Evolutionary conservation across 1,284 basidiomycete genomes (phyloP), one percentile per base, ranked within the genome.

Genomic region (Tilletiaria anomala): DNA sequence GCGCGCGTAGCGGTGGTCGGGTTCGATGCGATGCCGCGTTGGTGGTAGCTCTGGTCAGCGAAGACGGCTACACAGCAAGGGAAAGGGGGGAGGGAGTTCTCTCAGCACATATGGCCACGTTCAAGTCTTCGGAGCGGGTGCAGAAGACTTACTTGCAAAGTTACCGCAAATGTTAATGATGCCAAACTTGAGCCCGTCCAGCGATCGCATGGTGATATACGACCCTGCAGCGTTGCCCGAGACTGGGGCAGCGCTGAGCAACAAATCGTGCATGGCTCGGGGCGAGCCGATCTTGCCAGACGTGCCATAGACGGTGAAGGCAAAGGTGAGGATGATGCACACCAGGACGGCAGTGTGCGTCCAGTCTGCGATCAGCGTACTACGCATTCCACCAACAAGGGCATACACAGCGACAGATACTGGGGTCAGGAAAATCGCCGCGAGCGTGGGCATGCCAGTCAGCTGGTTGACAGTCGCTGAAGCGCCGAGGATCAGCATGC

Each of bases 1-100:
- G 83, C 87, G 65, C 83, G 83, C 37, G 87, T 83, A 19, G 80
- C 82, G n/a, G 76, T 80, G 1, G 76, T 77, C 0, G 85, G 86
- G 20, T 79, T 73, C 44, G 78, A 80, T 0, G 87, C 86, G 56
- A 91, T 87, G 2, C 84, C 85, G 23, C 85, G 76, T 65, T 89
- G 85, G 79, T 63, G 61, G 45, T 69, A 70, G 32, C 64, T 64
- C 58, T 74, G 72, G 47, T 83, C 81, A 56, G 77, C 75, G 65
- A 82, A 83, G 4, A 84, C 83, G 2, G 80, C 83, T 0, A 77
- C 79, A 52, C 85, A 85, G 69, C 84, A 84, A 3, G 81, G 80
- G 43, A 81, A 76, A 52, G 35, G 26, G 12, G 21, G 37, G 36
- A 44, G 31, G 14, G 6, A 6, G 5, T 21, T n/a, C n/a, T n/a